A percentile compares a stretch with the other conserved stretches of the same genome.
phyloP scores from a whole-genome alignment of 2,329 filamentous ascomycete species.

The Ophiocordyceps robertsii region DNA sequence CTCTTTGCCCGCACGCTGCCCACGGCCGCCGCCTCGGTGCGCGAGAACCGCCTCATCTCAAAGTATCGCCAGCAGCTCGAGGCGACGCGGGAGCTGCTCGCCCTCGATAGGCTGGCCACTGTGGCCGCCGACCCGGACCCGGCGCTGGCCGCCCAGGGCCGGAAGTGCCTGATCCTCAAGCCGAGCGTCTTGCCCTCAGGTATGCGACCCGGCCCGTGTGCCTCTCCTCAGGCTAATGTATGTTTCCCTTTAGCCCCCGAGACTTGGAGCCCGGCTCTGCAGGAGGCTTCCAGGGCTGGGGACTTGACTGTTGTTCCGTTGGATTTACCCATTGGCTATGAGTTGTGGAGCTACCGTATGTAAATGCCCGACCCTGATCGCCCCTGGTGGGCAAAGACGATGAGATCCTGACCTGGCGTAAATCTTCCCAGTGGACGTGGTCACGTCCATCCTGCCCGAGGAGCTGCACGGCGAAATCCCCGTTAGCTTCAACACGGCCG shows the following conservation, averaged over 20 bases:
- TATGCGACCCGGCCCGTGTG: constrained; percentile 8
- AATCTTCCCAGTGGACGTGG: constrained; percentile 56
- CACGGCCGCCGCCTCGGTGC: constrained; percentile 64
- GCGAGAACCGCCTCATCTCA: constrained; percentile 62
- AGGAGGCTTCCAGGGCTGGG: constrained; percentile 52
- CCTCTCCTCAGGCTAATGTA: background rate
- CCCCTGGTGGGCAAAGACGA: background rate
- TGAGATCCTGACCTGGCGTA: background rate
- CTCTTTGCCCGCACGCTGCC: constrained; percentile 70
- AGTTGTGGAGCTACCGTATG: constrained; percentile 73
- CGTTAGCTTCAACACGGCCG: constrained; percentile 74
- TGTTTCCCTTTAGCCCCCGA: constrained; percentile 28
- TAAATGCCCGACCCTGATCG: constrained; percentile 1
- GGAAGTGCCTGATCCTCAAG: constrained; percentile 47
- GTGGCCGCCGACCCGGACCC: constrained; percentile 51
- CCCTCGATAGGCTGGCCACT: constrained; percentile 47
- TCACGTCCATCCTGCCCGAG: constrained; percentile 67
- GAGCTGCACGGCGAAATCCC: constrained; percentile 71
- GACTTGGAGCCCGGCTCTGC: constrained; percentile 64
- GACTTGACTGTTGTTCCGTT: constrained; percentile 64
- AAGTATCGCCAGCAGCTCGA: constrained; percentile 54
- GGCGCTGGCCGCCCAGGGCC: constrained; percentile 35
- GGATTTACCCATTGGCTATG: constrained; percentile 64
- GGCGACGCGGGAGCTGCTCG: constrained; percentile 52
- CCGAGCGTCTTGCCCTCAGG: constrained; percentile 41